These are phyloP conservation scores for Zelopaecilomyces penicillatus DNA, from an alignment of 2,329 filamentous ascomycete species.

Conservation along the genomic window DNA sequence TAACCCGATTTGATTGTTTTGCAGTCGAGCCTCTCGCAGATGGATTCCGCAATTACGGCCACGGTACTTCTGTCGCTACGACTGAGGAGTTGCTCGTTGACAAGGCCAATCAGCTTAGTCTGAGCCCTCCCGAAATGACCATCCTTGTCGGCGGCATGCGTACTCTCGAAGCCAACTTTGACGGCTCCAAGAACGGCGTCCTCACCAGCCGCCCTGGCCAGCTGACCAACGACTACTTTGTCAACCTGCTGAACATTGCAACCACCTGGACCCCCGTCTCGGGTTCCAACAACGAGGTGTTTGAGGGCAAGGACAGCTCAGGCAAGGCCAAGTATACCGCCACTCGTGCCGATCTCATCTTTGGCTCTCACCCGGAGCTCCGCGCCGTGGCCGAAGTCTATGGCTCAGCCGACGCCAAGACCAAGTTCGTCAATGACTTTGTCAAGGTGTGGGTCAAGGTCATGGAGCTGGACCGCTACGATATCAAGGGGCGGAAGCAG, in stretches of 20 bases:
- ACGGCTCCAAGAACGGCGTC: slow-evolving; percentile 58
- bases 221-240: slow-evolving; percentile 74
- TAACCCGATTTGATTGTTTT: too few relatives aligned
- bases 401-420: slow-evolving; percentile 46
- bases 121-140: slow-evolving; percentile 62
- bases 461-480: slow-evolving; percentile 65
- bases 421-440: slow-evolving; percentile 65
- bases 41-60: slow-evolving; percentile 73
- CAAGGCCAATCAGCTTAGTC: slow-evolving; percentile 60
- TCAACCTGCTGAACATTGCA: slow-evolving; percentile 63
- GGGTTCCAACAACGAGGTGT: slow-evolving; percentile 43
- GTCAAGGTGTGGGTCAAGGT: slow-evolving; percentile 66
- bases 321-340: slow-evolving; percentile 61
- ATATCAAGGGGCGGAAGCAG: slow-evolving; percentile 27
- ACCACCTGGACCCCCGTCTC: slow-evolving; percentile 48
- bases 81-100: slow-evolving; percentile 66
- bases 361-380: slow-evolving; percentile 67
- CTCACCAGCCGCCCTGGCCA: slow-evolving; percentile 60
- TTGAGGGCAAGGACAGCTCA: slow-evolving; percentile 55
- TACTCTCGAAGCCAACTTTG: slow-evolving; percentile 60
- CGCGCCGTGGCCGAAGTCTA: slow-evolving; percentile 65
- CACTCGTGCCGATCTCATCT: slow-evolving; percentile 60
- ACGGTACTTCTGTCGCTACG: slow-evolving; percentile 49
- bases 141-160: slow-evolving; percentile 66
- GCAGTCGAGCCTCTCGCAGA: slow-evolving; percentile 58